Conservation (phyloP, 768 basidiomycete species). For the Lactarius trivialis region DNA sequence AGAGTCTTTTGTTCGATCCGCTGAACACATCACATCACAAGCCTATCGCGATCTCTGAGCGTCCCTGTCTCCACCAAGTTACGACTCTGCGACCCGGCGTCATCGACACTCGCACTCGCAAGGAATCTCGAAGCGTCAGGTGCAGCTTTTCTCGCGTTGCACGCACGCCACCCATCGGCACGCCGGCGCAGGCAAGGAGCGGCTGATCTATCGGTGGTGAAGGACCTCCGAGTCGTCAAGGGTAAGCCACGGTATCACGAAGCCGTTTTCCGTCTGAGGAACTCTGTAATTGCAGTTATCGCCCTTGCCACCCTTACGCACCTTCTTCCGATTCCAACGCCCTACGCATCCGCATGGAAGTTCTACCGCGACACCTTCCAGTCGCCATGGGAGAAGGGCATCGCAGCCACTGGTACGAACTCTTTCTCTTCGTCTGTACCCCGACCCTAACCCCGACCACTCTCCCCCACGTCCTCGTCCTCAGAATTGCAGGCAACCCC, state of each 20-base stretch:
- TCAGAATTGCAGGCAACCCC: constrained; percentile 29
- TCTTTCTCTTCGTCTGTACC: too few species aligned
- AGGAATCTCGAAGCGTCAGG: constrained; percentile 56
- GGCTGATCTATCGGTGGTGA: constrained; percentile 59
- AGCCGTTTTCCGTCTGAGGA: constrained; percentile 17
- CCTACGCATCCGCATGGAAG: constrained; percentile 19
- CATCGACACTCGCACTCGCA: constrained; percentile 51
- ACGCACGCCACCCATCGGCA: constrained; percentile 67
- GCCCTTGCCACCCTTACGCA: constrained; percentile 17
- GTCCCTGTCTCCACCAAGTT: constrained; percentile 63
- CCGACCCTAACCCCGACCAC: not conserved
- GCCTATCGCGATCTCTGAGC: constrained; percentile 57
- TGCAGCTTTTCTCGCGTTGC: constrained; percentile 64
- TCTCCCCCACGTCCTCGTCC: too few species aligned
- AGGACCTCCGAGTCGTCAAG: too few species aligned
- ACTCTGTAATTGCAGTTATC: constrained; percentile 16
- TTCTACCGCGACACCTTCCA: constrained; percentile 20
- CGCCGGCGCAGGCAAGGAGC: constrained; percentile 64
- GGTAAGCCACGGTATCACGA: constrained; percentile 21
- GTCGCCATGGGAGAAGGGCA: constrained; percentile 14
- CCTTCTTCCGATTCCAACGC: constrained; percentile 22
- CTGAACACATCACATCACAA: constrained; percentile 26
- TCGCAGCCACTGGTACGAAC: constrained; percentile 14
- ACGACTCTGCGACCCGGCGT: constrained; percentile 35
- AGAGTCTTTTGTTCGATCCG: not conserved